phyloP scores from a whole-genome alignment of 306 rosid species.

The Ochetophila trinervis region DNA sequence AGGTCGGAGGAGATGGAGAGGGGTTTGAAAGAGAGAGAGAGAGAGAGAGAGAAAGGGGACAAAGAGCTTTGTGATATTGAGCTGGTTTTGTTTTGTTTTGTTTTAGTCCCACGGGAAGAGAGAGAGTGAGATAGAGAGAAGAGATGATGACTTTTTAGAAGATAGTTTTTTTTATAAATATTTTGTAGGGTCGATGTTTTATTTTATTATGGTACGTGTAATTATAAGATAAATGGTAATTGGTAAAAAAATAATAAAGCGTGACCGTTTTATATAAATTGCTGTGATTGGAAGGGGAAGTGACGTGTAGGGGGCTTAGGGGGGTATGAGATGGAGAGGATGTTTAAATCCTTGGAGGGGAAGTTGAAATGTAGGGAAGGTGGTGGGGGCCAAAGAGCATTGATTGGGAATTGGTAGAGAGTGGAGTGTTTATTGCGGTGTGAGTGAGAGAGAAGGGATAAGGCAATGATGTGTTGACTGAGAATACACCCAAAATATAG shows the following conservation, averaged over 20 bases:
- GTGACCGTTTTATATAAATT: too few species aligned
- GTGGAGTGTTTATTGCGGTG: not conserved
- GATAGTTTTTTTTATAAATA: not conserved
- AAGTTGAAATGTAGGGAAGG: conserved; percentile 3
- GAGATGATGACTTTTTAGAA: not conserved
- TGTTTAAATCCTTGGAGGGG: not conserved
- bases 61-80: not conserved
- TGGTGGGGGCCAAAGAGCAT: conserved; percentile 25
- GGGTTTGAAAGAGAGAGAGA: too few species aligned
- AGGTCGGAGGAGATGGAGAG: not conserved
- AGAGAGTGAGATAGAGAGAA: not conserved
- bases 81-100: not conserved
- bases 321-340: not conserved
- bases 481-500: not conserved
- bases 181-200: too few species aligned
- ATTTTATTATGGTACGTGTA: too few species aligned
- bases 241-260: too few species aligned
- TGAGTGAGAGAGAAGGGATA: conserved; percentile 20
- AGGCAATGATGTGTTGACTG: conserved; percentile 36
- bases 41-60: not conserved
- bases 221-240: too few species aligned
- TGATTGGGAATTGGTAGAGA: conserved; percentile 21
- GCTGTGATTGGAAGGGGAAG: too few species aligned
- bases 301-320: not conserved
- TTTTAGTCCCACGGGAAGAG: not conserved